A percentile compares a stretch with the other conserved stretches of the same genome.
Evolutionary conservation across 2,329 filamentous ascomycete genomes (phyloP).

Genomic region (Alternaria sp.): DNA sequence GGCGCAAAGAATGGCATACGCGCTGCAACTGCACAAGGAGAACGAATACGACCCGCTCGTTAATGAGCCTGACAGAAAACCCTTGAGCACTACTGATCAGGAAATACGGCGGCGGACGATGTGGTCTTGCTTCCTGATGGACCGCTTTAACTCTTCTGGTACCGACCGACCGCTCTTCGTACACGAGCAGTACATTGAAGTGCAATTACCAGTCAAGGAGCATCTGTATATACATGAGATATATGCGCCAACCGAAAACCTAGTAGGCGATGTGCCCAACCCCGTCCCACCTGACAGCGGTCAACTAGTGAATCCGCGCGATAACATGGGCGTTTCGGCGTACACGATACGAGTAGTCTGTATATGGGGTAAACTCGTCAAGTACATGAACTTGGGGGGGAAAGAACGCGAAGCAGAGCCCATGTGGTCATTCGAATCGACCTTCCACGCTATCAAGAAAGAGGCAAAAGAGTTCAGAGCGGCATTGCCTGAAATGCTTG

Average conservation of each 20-base stretch:
- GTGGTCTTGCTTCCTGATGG: constrained; percentile 99
- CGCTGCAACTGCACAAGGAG: constrained; percentile 90
- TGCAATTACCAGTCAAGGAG: constrained; percentile 91
- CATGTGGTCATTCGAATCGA: constrained; percentile 84
- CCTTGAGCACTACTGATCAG: constrained; percentile 87
- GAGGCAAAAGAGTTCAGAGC: constrained; percentile 75
- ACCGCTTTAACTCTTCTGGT: constrained; percentile 95
- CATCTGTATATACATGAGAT: constrained; percentile 91
- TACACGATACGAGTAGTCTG: constrained; percentile 87
- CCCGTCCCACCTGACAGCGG: constrained; percentile 69
- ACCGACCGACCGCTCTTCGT: constrained; percentile 92
- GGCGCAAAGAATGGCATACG: constrained; percentile 96
- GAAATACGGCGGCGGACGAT: constrained; percentile 93
- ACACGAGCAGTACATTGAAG: constrained; percentile 85
- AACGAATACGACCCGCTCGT: constrained; percentile 80
- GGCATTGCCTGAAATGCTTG: constrained; percentile 73
- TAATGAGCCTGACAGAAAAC: constrained; percentile 66
- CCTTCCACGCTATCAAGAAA: constrained; percentile 73
- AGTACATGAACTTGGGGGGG: constrained; percentile 89
- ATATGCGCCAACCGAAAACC: constrained; percentile 82
- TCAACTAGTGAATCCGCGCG: constrained; percentile 70
- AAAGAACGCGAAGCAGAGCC: constrained; percentile 78
- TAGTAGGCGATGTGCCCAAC: constrained; percentile 75
- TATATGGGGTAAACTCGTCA: constrained; percentile 88
- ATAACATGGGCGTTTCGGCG: constrained; percentile 93